Evolutionary conservation across 192 early-diverging fungal genomes (phyloP), one percentile per base, ranked within the genome.

Genomic region (Chytriomyces hyalinus): DNA sequence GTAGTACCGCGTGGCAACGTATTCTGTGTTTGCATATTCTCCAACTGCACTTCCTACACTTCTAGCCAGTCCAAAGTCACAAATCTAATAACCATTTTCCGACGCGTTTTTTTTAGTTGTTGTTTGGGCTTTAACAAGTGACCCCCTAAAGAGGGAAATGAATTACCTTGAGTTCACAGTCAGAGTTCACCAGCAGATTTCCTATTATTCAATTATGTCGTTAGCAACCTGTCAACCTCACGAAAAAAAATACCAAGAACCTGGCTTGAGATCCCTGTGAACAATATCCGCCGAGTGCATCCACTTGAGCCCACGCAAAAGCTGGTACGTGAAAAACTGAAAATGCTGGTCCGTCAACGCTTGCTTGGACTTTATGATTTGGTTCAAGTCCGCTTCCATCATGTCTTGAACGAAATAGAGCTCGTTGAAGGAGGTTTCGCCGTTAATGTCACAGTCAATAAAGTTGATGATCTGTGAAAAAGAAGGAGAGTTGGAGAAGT

Each of bases 1-100:
- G 85, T 98, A 99, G 96, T 96, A 99, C 77, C 98, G 86, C n/a
- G 98, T 99, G 50, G 98, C 98, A 43, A 99, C 98, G 74, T 99
- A 99, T 83, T 99, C 98, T 20, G 98, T 99, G 95, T 99, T 94
- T 78, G 97, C 78, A 60, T 59, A 74, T 72, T 89, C 90, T 62
- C 95, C 93, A 64, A 87, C 85, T 47, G 92, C 92, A 59, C 93
- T 91, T 15, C 28, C 66, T 63, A 95, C 90, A 11, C 92, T 94
- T 70, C 98, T 91, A 5, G 98, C 98, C 46, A 99, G 84, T 26
- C 98, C 98, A 91, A 99, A 96, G 83, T 99, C 98, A 81, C 97
- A 98, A 71, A 99, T 94, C 93, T 97, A 66, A 9, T 6, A 66
- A 10, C 0, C 44, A 70, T 3, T 8, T 36, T 36, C 36, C 36